A percentile compares a stretch with the other conserved stretches of the same genome.
Evolutionary conservation across 306 rosid species (phyloP).

Genomic region (Malus fusca): DNA sequence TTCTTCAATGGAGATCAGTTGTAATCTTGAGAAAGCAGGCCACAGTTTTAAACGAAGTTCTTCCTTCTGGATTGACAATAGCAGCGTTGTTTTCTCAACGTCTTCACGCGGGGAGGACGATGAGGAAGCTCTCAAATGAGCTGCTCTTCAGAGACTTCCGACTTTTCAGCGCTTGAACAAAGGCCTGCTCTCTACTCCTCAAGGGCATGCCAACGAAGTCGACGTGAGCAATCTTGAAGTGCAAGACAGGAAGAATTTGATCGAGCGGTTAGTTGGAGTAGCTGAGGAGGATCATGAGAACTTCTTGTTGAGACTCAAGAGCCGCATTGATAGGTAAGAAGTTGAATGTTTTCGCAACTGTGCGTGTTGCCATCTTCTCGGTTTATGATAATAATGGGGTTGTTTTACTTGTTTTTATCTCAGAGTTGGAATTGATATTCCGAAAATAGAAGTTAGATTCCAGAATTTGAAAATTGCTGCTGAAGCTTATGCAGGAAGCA

Average conservation of each 20-base stretch:
- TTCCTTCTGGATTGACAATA: constrained; percentile 3
- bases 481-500: constrained; percentile 37
- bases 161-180: constrained; percentile 61
- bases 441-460: constrained; percentile 51
- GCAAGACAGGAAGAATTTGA: constrained; percentile 23
- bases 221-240: constrained; percentile 40
- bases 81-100: constrained; percentile 35
- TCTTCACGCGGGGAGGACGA: constrained; percentile 39
- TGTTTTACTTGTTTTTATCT: neutral
- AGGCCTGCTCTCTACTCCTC: constrained; percentile 47
- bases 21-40: constrained; percentile 4
- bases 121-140: constrained; percentile 71
- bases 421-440: constrained; percentile 57
- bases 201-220: constrained; percentile 39
- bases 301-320: constrained; percentile 44
- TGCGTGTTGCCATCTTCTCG: no score
- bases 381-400: neutral
- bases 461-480: constrained; percentile 47
- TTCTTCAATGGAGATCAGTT: constrained; percentile 7
- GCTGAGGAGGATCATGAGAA: constrained; percentile 31
- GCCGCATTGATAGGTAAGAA: constrained; percentile 60
- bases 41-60: neutral
- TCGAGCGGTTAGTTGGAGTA: constrained; percentile 23
- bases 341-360: neutral
- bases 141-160: constrained; percentile 64